These are phyloP conservation scores for Monosporascus sp. DNA, from an alignment of 2,329 filamentous ascomycete genomes.

Conservation along the genomic window DNA sequence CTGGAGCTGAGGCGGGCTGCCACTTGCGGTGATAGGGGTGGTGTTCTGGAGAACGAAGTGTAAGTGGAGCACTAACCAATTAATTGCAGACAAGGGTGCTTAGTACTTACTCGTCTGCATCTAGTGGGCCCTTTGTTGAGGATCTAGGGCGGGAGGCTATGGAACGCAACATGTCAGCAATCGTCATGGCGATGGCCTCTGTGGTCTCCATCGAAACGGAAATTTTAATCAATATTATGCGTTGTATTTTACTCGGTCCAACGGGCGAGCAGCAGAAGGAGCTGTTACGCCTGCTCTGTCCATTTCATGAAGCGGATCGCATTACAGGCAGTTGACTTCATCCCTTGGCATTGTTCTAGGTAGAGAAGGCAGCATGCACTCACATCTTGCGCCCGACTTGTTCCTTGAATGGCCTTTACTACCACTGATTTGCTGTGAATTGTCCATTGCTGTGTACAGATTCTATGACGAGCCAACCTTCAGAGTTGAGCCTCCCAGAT, in stretches of 20 bases:
- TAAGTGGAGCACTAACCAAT: slow-evolving; percentile 1
- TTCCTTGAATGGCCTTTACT: slow-evolving; percentile 20
- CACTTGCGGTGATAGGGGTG: slow-evolving; percentile 19
- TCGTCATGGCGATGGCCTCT: slow-evolving; percentile 7
- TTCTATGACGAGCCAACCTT: too few relatives aligned
- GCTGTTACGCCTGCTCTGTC: neutral
- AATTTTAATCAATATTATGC: too few relatives aligned
- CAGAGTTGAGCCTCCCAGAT: too few relatives aligned
- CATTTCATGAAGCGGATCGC: too few relatives aligned
- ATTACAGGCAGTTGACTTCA: neutral
- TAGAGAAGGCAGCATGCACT: slow-evolving; percentile 6
- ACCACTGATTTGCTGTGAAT: slow-evolving; percentile 8
- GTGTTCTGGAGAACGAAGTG: slow-evolving; percentile 21
- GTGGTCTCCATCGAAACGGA: neutral
- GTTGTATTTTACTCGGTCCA: neutral
- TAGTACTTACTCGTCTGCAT: slow-evolving; percentile 63
- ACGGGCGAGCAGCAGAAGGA: neutral
- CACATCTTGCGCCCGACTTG: slow-evolving; percentile 23
- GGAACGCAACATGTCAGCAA: slow-evolving; percentile 21
- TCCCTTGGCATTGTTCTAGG: neutral
- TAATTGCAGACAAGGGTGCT: neutral
- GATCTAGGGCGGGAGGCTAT: slow-evolving; percentile 59
- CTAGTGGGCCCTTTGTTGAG: slow-evolving; percentile 73
- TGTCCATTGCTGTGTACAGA: slow-evolving; percentile 13
- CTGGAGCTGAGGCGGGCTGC: slow-evolving; percentile 19